Percentiles rank a stretch among this genome's conserved stretches.
These are phyloP conservation scores for Fusarium drepaniforme DNA, from an alignment of 2,329 filamentous ascomycete species.

Conservation along the genomic window DNA sequence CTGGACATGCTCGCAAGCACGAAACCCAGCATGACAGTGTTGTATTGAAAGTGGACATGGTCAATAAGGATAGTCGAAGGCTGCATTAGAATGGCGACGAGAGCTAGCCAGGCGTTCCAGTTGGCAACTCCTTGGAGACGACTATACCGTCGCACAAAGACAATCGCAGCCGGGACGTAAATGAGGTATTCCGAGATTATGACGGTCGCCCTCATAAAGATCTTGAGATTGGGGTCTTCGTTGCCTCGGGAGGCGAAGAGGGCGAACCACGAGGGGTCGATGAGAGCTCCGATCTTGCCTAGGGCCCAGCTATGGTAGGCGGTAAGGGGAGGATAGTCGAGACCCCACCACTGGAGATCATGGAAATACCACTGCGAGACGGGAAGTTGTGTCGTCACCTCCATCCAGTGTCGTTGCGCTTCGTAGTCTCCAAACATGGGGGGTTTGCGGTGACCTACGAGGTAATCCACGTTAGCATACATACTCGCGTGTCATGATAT, in stretches of 20 bases:
- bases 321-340: slow-evolving; percentile 97
- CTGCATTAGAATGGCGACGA: slow-evolving; percentile 93
- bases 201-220: slow-evolving; percentile 96
- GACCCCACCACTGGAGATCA: slow-evolving; percentile 95
- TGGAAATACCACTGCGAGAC: slow-evolving; percentile 98
- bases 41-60: slow-evolving; percentile 97
- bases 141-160: slow-evolving; percentile 87
- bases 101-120: slow-evolving; percentile 87
- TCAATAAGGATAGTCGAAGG: slow-evolving; percentile 92
- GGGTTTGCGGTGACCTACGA: slow-evolving; percentile 78
- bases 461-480: slow-evolving; percentile 27
- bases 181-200: slow-evolving; percentile 91
- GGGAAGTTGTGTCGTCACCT: slow-evolving; percentile 89
- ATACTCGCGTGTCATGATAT: slow-evolving; percentile 6
- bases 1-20: slow-evolving; percentile 89
- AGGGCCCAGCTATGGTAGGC: slow-evolving; percentile 99
- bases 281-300: slow-evolving; percentile 83
- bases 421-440: slow-evolving; percentile 98
- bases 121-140: slow-evolving; percentile 80
- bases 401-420: slow-evolving; percentile 99
- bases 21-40: slow-evolving; percentile 97
- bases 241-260: slow-evolving; percentile 85
- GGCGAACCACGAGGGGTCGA: slow-evolving; percentile 89
- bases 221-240: slow-evolving; percentile 84
- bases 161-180: slow-evolving; percentile 86